Evolutionary conservation across 2,329 filamentous ascomycete genomes (phyloP).

Genomic region (Decorospora gaudefroyi): DNA sequence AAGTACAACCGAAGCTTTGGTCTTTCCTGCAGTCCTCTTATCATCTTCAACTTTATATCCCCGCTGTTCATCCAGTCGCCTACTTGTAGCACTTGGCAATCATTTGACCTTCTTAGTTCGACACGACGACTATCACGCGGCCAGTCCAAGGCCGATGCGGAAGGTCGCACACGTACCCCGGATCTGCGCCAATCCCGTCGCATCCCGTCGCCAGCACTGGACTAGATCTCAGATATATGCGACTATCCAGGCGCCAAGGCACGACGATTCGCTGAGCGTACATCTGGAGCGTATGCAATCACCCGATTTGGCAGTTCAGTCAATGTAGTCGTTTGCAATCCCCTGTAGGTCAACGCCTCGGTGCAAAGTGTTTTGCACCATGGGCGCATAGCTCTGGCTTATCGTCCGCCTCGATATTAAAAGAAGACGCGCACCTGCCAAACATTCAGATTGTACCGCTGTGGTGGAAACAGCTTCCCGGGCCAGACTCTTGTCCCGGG

Average conservation of each 20-base stretch:
- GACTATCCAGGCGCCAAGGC: conserved; percentile 1
- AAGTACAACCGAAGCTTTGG: too few relatives aligned
- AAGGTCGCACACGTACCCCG: conserved; percentile 7
- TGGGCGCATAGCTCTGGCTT: conserved; percentile 12
- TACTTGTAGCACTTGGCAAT: too few relatives aligned
- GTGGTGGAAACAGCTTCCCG: conserved; percentile 27
- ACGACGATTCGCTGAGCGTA: conserved; percentile 6
- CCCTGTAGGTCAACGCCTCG: conserved; percentile 21
- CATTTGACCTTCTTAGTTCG: too few relatives aligned
- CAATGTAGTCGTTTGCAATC: conserved; percentile 6
- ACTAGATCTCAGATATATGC: background rate
- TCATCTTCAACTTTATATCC: too few relatives aligned
- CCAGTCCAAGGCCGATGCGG: conserved; percentile 4
- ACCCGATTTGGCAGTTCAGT: conserved; percentile 21
- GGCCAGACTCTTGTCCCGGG: conserved; percentile 29
- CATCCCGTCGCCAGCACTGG: conserved; percentile 1
- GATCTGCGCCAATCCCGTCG: conserved; percentile 4
- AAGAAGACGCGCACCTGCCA: too few relatives aligned
- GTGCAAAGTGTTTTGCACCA: conserved; percentile 13
- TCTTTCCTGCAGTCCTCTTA: too few relatives aligned
- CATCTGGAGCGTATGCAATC: conserved; percentile 8
- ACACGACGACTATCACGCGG: too few relatives aligned
- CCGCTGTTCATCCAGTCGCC: too few relatives aligned
- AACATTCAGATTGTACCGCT: conserved; percentile 16
- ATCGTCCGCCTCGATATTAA: conserved; percentile 36